phyloP scores from a whole-genome alignment of 2,329 filamentous ascomycete genomes.

The Madurella fahalii region DNA sequence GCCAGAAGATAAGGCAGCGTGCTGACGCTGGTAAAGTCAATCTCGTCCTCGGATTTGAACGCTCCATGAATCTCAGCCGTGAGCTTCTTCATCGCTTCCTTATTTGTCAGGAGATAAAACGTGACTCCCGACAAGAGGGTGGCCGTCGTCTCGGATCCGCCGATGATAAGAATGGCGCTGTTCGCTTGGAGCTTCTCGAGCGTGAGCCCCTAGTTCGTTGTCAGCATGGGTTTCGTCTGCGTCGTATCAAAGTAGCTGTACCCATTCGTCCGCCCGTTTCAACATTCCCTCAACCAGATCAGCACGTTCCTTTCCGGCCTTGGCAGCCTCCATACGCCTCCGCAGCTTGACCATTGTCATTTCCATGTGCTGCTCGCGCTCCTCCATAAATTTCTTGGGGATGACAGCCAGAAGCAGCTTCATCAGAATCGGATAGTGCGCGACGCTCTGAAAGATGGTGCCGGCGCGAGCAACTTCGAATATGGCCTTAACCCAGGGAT shows the following conservation, averaged over 20 bases:
- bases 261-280: slow-evolving; percentile 26
- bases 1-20: slow-evolving; percentile 33
- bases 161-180: slow-evolving; percentile 36
- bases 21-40: slow-evolving; percentile 29
- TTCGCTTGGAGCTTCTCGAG: slow-evolving; percentile 25
- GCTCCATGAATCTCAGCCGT: slow-evolving; percentile 37
- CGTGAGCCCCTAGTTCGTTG: slow-evolving; percentile 16
- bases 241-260: neutral
- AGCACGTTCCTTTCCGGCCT: slow-evolving; percentile 17
- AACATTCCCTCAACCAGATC: slow-evolving; percentile 26
- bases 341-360: slow-evolving; percentile 21
- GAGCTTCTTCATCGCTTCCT: slow-evolving; percentile 34
- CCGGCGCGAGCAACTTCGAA: slow-evolving; percentile 21
- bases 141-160: slow-evolving; percentile 49
- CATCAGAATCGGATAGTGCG: slow-evolving; percentile 18
- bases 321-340: slow-evolving; percentile 19
- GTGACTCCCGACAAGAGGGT: slow-evolving; percentile 39
- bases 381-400: slow-evolving; percentile 17
- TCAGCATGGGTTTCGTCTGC: neutral
- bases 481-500: slow-evolving; percentile 26
- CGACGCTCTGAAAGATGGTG: slow-evolving; percentile 20
- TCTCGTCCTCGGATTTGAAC: slow-evolving; percentile 36
- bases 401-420: slow-evolving; percentile 16
- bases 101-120: slow-evolving; percentile 39
- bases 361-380: slow-evolving; percentile 19